phyloP scores from a whole-genome alignment of 768 basidiomycete genomes.

The Mycena indigotica region DNA sequence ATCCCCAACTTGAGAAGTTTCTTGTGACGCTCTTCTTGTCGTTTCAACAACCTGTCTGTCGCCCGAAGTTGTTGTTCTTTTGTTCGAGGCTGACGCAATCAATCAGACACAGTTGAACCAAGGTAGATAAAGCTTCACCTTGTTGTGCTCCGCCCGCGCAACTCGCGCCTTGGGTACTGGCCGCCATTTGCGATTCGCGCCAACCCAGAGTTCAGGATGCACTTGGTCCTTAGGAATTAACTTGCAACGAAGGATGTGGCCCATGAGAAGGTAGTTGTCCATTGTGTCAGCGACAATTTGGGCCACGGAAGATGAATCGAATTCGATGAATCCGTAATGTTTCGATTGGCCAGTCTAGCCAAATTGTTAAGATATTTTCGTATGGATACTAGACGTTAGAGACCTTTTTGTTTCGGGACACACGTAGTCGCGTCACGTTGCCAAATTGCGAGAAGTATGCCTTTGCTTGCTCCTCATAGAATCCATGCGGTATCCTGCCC shows the following conservation, averaged over 20 bases:
- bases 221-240: slow-evolving; percentile 87
- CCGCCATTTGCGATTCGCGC: slow-evolving; percentile 93
- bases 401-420: slow-evolving; percentile 94
- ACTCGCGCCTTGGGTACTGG: slow-evolving; percentile 73
- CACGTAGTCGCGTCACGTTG: slow-evolving; percentile 78
- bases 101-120: not conserved
- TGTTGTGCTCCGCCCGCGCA: slow-evolving; percentile 76
- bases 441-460: slow-evolving; percentile 97
- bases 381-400: not conserved
- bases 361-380: not conserved
- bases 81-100: slow-evolving; percentile 61
- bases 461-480: slow-evolving; percentile 93
- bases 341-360: slow-evolving; percentile 94
- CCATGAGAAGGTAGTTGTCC: slow-evolving; percentile 97
- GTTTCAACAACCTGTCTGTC: slow-evolving; percentile 68
- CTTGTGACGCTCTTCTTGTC: slow-evolving; percentile 75
- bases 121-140: slow-evolving; percentile 46
- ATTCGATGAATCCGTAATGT: slow-evolving; percentile 97
- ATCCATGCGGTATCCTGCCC: slow-evolving; percentile 93
- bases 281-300: slow-evolving; percentile 97
- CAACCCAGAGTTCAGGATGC: slow-evolving; percentile 93
- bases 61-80: slow-evolving; percentile 67
- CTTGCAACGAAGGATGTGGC: slow-evolving; percentile 91
- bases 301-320: slow-evolving; percentile 85
- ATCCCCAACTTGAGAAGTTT: slow-evolving; percentile 84